Base-by-base conservation (phyloP, 306 rosid genomes). In the Dalbergia cochinchinensis region DNA sequence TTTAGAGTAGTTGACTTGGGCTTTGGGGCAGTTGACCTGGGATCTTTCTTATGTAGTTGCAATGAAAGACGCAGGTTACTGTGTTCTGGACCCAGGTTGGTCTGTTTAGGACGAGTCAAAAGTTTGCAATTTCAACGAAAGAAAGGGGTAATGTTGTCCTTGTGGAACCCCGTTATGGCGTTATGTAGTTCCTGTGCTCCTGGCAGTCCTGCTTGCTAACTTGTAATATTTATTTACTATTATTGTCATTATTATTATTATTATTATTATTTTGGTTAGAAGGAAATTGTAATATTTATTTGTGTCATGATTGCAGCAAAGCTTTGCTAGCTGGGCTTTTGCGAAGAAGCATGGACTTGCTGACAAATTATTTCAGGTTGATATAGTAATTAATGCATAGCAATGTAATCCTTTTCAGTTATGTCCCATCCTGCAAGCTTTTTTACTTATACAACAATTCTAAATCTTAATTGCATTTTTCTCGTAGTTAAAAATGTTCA, bases 1-100 rank as follows among this genome's bases (percentile, higher is more conserved):
- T 37, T 33, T 65, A 19, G 34, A 39, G 57, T 41, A 39, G 19
- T 78, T 66, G 74, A 77, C 81, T 39, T 53, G 8, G 64, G 11
- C 72, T 62, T 44, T 1, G 47, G 58, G 34, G 35, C 13, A 44
- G 78, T 44, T 74, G 54, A 58, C 20, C 33, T 12, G 5, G 79
- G 70, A 75, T 31, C 19, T 63, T 77, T 65, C 55, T 8, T 19
- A 14, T 12, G 62, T 8, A 39, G 5, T 18, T 77, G 54, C 47
- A 76, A 33, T 14, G 50, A 75, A 62, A 37, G 62, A 14, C 3
- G 15, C 59, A 15, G 33, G 45, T 44, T 44, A 61, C 2, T 15
- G 59, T 12, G 6, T 7, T 45, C 39, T 45, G 41, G 39, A 45
- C 41, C 60, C 60, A 48, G 8, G 6, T 11, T 11, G 47, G 16